Base-by-base conservation (phyloP, 2,329 filamentous ascomycete genomes). In the Stemphylium beticola region DNA sequence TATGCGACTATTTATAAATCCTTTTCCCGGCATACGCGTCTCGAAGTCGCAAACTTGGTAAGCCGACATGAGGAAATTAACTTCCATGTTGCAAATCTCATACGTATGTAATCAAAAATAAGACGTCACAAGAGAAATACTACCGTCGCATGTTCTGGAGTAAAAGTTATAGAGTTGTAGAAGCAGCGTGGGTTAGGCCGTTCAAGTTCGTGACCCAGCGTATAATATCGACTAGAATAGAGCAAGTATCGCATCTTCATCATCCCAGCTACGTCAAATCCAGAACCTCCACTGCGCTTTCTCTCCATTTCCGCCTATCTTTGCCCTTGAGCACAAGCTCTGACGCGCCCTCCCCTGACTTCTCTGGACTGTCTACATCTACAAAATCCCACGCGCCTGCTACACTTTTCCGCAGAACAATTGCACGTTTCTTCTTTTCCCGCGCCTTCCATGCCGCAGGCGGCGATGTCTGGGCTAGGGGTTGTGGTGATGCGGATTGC, bases 221-320 rank as follows among this genome's bases (percentile, higher is more conserved):
- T 29, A 11, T 11, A 11, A 11, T 11, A 29, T 29, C 7, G 11
- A 10, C 11, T 11, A 29, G 26, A 29, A 11, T 2, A 2, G 7
- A 10, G 26, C 26, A 29, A 11, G 26, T 4, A 11, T 36, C 32
- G 15, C 15, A 17, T 17, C 14, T 36, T 6, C 33, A 36, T 36
- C 14, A n/a, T 5, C n/a, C 45, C 33, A n/a, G 32, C 15, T 31
- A 70, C 22, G 60, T 72, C 49, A 76, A 43, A 61, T 76, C 73
- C 48, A 76, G 49, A 37, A 73, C 53, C 48, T 74, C 71, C 34
- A 76, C 64, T 39, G 72, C 67, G 24, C 74, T 76, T 49, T 73
- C 71, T 34, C 73, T 58, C 73, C 73, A 76, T 46, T 57, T 64
- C 38, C 65, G 54, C 49, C 69, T 64, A 52, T 65, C 64, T 36